A percentile compares a stretch with the other conserved stretches of the same genome.
These are phyloP conservation scores for Lupinus albus DNA, from an alignment of 306 rosid genomes.

Conservation along the genomic window DNA sequence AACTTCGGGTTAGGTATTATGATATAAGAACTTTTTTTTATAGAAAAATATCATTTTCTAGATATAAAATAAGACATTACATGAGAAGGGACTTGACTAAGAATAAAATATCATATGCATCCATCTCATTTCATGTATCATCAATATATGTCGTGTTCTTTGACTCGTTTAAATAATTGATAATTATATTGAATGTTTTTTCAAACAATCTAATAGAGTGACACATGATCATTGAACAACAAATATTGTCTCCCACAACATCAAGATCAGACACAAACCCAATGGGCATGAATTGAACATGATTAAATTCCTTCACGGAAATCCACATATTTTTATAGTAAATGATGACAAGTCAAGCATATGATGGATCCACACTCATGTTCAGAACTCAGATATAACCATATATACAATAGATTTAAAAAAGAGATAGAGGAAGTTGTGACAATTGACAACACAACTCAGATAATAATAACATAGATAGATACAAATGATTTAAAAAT, in stretches of 20 bases:
- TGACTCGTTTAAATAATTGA: too few species aligned
- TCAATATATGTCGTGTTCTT: too few species aligned
- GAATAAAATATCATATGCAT: not conserved
- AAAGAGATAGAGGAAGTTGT: slow-evolving; percentile 14
- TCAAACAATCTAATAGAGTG: too few species aligned
- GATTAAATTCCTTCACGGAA: not conserved
- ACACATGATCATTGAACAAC: too few species aligned
- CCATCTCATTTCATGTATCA: too few species aligned
- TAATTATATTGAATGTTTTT: too few species aligned
- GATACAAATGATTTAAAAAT: slow-evolving; percentile 4
- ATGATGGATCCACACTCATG: not conserved
- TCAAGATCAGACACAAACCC: slow-evolving; percentile 8
- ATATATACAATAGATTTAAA: slow-evolving; percentile 6
- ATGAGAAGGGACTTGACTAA: not conserved
- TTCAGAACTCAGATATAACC: not conserved
- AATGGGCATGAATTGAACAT: slow-evolving; percentile 23
- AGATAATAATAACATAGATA: not conserved
- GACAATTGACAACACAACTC: slow-evolving; percentile 37
- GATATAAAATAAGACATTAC: not conserved
- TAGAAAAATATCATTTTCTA: too few species aligned
- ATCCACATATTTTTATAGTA: slow-evolving; percentile 2
- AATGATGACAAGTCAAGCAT: slow-evolving; percentile 31
- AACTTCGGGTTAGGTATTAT: too few species aligned
- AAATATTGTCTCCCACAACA: too few species aligned
- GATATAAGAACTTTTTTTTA: too few species aligned